Evolutionary conservation across 2,329 filamentous ascomycete genomes (phyloP).

Genomic region (Drechmeria coniospora): DNA sequence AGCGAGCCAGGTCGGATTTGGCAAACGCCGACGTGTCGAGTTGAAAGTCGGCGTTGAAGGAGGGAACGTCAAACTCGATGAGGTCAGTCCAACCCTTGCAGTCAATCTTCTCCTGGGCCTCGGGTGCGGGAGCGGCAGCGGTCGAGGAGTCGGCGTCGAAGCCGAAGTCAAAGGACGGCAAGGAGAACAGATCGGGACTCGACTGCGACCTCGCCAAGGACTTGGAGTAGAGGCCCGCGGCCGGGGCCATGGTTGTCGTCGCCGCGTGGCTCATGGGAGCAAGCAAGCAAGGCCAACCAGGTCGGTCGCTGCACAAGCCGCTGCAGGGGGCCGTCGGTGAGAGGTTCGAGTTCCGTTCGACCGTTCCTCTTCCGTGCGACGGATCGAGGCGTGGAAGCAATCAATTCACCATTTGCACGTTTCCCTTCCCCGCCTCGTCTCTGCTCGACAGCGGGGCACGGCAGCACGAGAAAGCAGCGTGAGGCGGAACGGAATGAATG

Average conservation of each 20-base stretch:
- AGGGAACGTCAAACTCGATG: slow-evolving; percentile 34
- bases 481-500: no score
- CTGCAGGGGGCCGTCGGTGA: slow-evolving; percentile 2
- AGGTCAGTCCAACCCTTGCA: slow-evolving; percentile 8
- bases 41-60: slow-evolving; percentile 33
- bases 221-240: slow-evolving; percentile 14
- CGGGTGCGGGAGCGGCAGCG: not conserved
- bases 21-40: slow-evolving; percentile 31
- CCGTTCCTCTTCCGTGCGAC: slow-evolving; percentile 9
- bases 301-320: not conserved
- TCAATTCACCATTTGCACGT: slow-evolving; percentile 14
- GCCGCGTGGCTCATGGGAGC: slow-evolving; percentile 22
- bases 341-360: not conserved
- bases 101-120: no score
- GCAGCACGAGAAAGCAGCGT: not conserved
- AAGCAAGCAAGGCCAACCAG: slow-evolving; percentile 9
- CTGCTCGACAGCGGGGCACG: slow-evolving; percentile 12
- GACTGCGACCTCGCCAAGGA: slow-evolving; percentile 19
- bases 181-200: slow-evolving; percentile 15
- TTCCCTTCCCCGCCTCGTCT: slow-evolving; percentile 11
- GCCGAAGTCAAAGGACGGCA: slow-evolving; percentile 7
- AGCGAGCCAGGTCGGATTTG: slow-evolving; percentile 6
- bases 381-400: slow-evolving; percentile 4
- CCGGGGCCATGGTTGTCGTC: slow-evolving; percentile 24
- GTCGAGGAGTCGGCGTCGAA: not conserved